Evolutionary conservation across 2,329 filamentous ascomycete species (phyloP).

Genomic region (Alternaria atra): DNA sequence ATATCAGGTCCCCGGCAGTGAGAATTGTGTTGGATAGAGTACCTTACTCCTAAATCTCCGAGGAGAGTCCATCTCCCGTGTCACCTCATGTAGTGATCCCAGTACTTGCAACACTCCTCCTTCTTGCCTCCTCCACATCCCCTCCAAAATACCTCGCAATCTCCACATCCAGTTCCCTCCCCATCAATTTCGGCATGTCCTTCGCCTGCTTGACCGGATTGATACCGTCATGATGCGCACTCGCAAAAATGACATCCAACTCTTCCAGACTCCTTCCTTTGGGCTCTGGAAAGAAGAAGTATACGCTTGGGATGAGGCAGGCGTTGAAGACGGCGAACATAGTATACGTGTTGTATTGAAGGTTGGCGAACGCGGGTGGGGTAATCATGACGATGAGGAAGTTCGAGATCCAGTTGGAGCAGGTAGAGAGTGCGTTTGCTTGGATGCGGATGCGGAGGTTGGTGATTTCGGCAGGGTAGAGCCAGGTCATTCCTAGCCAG

Average conservation of each 20-base stretch:
- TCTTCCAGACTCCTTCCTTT: conserved; percentile 57
- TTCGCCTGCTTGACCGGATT: conserved; percentile 11
- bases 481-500: conserved; percentile 64
- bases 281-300: conserved; percentile 66
- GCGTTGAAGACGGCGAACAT: conserved; percentile 63
- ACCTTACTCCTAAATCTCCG: background rate
- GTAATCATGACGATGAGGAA: conserved; percentile 72
- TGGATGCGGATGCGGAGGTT: conserved; percentile 74
- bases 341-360: conserved; percentile 61
- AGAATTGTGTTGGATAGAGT: background rate
- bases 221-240: conserved; percentile 15
- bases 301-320: conserved; percentile 61
- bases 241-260: conserved; percentile 57
- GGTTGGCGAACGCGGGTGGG: conserved; percentile 64
- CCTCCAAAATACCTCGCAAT: conserved; percentile 17
- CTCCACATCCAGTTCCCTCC: conserved; percentile 13
- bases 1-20: background rate
- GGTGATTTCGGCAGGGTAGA: conserved; percentile 77
- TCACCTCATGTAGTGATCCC: background rate
- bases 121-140: conserved; percentile 19
- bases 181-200: conserved; percentile 18
- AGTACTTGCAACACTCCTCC: conserved; percentile 9
- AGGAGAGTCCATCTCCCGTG: background rate
- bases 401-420: conserved; percentile 47
- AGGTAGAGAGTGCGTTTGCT: conserved; percentile 65